Base-by-base conservation (phyloP, 192 early-diverging fungal species). In the Tieghemiomyces parasiticus region DNA sequence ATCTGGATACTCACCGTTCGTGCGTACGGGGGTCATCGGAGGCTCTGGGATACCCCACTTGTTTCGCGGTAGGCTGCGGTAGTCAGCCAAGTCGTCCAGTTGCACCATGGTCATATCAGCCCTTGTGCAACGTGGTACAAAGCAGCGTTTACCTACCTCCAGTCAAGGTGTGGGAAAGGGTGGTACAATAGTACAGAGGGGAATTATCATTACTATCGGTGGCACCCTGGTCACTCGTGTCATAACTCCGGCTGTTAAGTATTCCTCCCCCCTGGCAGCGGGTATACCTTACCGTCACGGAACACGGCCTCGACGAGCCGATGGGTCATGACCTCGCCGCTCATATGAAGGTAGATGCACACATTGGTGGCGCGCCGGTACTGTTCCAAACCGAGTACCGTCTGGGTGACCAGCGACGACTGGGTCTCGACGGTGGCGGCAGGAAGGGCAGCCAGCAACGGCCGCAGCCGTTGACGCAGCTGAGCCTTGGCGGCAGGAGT, bases 21-120 rank as follows among this genome's bases (percentile, higher is more conserved):
- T 58, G 28, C 66, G 48, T 8, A 34, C 29, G 48, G 65, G 60
- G 25, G 28, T 34, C 25, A 42, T 25, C n/a, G 53, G 52, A 19
- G 70, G 70, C 46, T 71, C 70, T 2, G 65, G 66, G 58, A 71
- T 71, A 24, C 48, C 33, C 66, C 65, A 71, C n/a, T 58, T 59
- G 58, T 71, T 71, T 24, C 31, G 49, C 4, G 70, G 70, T n/a
- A 71, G 58, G 24, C 60, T 31, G 38, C 24, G 46, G 55, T 58
- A 71, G 60, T 71, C 70, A 31, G 61, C 54, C 49, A 51, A 31
- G n/a, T 63, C 52, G 3, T 20, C 31, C 24, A 71, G 51, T 30
- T 38, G 22, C 4, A 71, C 62, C 70, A 71, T 71, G 26, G 63
- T 60, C 70, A 68, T 63, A 13, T 24, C 54, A 38, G 53, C 14